Percentiles rank a stretch among this genome's conserved stretches.
phyloP scores from a whole-genome alignment of 352 stramenopile species.

The Phytophthora fragariae region DNA sequence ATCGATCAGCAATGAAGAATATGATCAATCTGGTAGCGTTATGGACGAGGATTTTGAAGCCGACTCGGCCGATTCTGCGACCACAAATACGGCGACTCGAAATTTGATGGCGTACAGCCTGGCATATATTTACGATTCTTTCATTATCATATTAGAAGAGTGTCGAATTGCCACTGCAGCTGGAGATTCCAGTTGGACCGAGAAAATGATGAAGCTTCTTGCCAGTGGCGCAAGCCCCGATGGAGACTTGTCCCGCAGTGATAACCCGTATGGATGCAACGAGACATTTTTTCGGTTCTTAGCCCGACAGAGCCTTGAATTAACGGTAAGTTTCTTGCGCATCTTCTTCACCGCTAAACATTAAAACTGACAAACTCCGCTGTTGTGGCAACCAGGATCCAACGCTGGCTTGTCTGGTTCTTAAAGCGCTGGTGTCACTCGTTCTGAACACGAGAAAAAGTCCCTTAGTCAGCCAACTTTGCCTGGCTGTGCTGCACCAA shows the following conservation, averaged over 20 bases:
- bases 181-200: conserved; percentile 35
- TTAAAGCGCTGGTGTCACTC: conserved; percentile 50
- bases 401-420: conserved; percentile 52
- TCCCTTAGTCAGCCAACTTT: conserved; percentile 55
- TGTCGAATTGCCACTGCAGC: conserved; percentile 31
- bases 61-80: conserved; percentile 5
- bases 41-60: conserved; percentile 27
- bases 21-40: conserved; percentile 31
- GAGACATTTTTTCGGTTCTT: conserved; percentile 61
- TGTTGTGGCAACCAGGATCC: conserved; percentile 45
- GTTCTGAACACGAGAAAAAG: conserved; percentile 56
- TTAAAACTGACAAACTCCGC: conserved; percentile 3
- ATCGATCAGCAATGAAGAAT: conserved; percentile 41
- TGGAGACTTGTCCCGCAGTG: conserved; percentile 22
- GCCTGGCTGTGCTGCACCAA: conserved; percentile 65
- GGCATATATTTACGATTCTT: conserved; percentile 49
- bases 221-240: conserved; percentile 31
- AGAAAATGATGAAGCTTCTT: conserved; percentile 48
- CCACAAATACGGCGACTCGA: conserved; percentile 25
- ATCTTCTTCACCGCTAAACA: not conserved
- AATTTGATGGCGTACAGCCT: conserved; percentile 41
- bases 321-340: conserved; percentile 45
- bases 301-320: conserved; percentile 52
- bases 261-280: conserved; percentile 20
- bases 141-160: conserved; percentile 49